A percentile compares a stretch with the other conserved stretches of the same genome.
These are phyloP conservation scores for Kitagawia praeruptora DNA, from an alignment of 129 eudicot species.

Conservation along the genomic window DNA sequence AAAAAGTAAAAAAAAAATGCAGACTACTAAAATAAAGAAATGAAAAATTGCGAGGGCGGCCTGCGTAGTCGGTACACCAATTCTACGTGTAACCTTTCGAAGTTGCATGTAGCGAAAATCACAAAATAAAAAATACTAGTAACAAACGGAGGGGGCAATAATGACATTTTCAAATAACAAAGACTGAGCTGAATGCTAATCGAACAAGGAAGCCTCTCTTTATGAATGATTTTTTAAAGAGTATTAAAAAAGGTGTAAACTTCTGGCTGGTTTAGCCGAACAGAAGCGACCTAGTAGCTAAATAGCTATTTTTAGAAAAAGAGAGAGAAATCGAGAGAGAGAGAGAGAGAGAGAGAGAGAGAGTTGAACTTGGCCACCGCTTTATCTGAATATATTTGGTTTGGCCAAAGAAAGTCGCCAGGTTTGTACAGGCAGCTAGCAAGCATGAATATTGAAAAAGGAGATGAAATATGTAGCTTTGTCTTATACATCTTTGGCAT, in stretches of 20 bases:
- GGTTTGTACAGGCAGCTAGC: not conserved
- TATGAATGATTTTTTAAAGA: not conserved
- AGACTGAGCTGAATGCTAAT: conserved; percentile 14
- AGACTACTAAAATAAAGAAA: not conserved
- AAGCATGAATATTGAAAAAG: not conserved
- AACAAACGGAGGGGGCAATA: not conserved
- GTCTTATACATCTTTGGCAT: conserved; percentile 43
- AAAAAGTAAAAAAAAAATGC: not conserved
- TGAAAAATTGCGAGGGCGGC: conserved; percentile 3
- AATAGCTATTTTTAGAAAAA: conserved; percentile 10
- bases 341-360: not conserved
- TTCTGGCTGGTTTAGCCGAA: conserved; percentile 16
- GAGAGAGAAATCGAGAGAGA: too few relatives aligned
- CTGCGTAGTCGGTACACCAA: not conserved
- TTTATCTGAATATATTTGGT: conserved; percentile 18
- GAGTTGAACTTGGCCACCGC: conserved; percentile 26
- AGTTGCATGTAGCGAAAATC: not conserved
- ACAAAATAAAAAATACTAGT: not conserved
- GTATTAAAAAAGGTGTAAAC: not conserved
- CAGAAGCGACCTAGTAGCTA: conserved; percentile 1
- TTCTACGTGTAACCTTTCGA: conserved; percentile 3
- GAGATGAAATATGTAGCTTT: conserved; percentile 15
- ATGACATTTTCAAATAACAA: not conserved
- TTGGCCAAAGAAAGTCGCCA: conserved; percentile 28
- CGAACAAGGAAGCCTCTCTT: conserved; percentile 25